phyloP scores from a whole-genome alignment of 441 rosid genomes.

The Euphorbia corollata region DNA sequence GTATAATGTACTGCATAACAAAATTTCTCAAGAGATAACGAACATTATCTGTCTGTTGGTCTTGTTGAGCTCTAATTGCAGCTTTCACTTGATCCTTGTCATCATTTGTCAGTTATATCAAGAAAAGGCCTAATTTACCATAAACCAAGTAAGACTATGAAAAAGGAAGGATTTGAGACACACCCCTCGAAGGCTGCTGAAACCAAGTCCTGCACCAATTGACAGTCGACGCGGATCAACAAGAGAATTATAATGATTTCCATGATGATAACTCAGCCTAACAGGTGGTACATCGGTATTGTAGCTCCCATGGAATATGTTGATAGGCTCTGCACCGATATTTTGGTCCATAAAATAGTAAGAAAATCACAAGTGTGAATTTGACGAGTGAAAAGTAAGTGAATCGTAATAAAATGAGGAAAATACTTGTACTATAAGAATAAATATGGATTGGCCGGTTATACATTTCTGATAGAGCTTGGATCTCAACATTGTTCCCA shows the following conservation, averaged over 20 bases:
- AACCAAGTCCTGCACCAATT: constrained; percentile 95
- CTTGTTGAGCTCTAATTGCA: constrained; percentile 96
- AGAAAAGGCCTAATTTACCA: too few relatives aligned
- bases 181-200: constrained; percentile 90
- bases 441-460: constrained; percentile 93
- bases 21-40: constrained; percentile 19
- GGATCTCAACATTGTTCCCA: constrained; percentile 96
- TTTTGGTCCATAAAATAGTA: constrained; percentile 16
- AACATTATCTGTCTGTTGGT: constrained; percentile 85
- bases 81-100: constrained; percentile 94
- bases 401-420: neutral
- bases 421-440: constrained; percentile 76
- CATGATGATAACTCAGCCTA: constrained; percentile 83
- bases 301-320: constrained; percentile 89
- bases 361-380: constrained; percentile 8
- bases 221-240: constrained; percentile 78
- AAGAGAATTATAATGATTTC: constrained; percentile 95
- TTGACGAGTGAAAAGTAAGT: neutral
- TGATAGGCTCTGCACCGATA: constrained; percentile 70
- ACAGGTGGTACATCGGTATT: constrained; percentile 81
- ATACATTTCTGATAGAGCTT: constrained; percentile 92
- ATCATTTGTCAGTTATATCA: constrained; percentile 74
- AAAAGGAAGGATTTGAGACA: constrained; percentile 5
- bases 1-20: neutral
- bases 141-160: too few relatives aligned